Evolutionary conservation across 1,284 basidiomycete genomes (phyloP).

Genomic region (Apiotrichum siamense): DNA sequence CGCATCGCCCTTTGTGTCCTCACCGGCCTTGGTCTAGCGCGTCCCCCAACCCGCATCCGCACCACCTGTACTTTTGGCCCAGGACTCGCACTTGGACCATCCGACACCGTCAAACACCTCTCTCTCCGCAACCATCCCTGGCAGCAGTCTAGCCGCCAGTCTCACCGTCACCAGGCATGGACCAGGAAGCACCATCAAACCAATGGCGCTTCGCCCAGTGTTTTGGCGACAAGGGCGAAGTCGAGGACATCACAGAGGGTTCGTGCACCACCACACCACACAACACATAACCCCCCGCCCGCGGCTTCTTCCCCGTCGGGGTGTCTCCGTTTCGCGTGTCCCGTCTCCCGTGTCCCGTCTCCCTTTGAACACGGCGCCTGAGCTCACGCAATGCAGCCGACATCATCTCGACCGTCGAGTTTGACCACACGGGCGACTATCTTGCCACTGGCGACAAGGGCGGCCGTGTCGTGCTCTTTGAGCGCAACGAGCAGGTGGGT

Average conservation of each 20-base stretch:
- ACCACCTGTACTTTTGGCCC: too few relatives aligned
- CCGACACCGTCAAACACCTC: neutral
- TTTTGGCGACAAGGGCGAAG: slow-evolving; percentile 98
- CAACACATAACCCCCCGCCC: neutral
- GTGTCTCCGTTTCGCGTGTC: too few relatives aligned
- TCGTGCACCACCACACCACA: slow-evolving; percentile 9
- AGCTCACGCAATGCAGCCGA: slow-evolving; percentile 60
- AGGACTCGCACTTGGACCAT: neutral
- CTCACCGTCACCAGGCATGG: slow-evolving; percentile 50
- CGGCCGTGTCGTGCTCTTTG: slow-evolving; percentile 96
- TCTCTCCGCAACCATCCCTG: neutral
- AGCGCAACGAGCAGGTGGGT: slow-evolving; percentile 93
- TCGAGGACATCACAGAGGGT: slow-evolving; percentile 99
- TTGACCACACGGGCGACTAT: slow-evolving; percentile 98
- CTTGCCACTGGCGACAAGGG: slow-evolving; percentile 99
- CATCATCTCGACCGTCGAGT: slow-evolving; percentile 99
- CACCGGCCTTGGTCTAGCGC: too few relatives aligned
- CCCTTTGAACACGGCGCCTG: neutral
- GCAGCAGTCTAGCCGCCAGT: neutral
- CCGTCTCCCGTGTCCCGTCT: too few relatives aligned
- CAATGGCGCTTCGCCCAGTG: slow-evolving; percentile 99
- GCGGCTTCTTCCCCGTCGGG: too few relatives aligned
- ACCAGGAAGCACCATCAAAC: slow-evolving; percentile 61
- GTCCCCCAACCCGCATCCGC: too few relatives aligned
- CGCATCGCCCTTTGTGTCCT: too few relatives aligned